Conservation (phyloP, 371 early-diverging fungal genomes). For the Apophysomyces variabilis region DNA sequence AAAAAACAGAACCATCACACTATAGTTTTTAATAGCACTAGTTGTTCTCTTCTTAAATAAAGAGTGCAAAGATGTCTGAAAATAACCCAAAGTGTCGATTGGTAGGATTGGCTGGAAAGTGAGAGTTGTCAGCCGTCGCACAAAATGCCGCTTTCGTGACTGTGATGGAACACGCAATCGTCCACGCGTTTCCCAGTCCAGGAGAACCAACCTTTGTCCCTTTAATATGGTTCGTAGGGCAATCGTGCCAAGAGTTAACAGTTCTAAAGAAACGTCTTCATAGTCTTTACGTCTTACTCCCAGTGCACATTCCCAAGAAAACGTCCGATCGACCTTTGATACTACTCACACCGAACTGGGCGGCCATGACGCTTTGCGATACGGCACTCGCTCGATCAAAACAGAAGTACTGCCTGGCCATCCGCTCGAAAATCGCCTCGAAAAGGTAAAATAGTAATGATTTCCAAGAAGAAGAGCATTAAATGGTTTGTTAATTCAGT, state of each 20-base stretch:
- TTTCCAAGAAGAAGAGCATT: neutral
- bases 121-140: too few relatives aligned
- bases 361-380: conserved; percentile 84
- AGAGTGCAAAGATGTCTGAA: too few relatives aligned
- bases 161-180: too few relatives aligned
- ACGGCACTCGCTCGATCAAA: conserved; percentile 78
- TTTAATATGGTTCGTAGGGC: conserved; percentile 2
- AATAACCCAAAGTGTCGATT: too few relatives aligned
- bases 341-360: conserved; percentile 73
- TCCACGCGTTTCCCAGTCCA: too few relatives aligned
- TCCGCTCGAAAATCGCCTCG: conserved; percentile 79
- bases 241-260: neutral
- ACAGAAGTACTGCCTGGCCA: conserved; percentile 73
- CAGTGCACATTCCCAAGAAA: conserved; percentile 45
- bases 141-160: too few relatives aligned
- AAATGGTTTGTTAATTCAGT: conserved; percentile 49
- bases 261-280: neutral
- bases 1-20: too few relatives aligned
- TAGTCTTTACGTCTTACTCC: conserved; percentile 53
- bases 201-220: neutral
- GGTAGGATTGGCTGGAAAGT: too few relatives aligned
- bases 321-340: conserved; percentile 48
- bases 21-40: too few relatives aligned
- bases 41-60: too few relatives aligned
- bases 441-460: conserved; percentile 49